Evolutionary conservation across 257 asterid species (phyloP), one percentile per base, ranked within the genome.

Genomic region (Prunella vulgaris): DNA sequence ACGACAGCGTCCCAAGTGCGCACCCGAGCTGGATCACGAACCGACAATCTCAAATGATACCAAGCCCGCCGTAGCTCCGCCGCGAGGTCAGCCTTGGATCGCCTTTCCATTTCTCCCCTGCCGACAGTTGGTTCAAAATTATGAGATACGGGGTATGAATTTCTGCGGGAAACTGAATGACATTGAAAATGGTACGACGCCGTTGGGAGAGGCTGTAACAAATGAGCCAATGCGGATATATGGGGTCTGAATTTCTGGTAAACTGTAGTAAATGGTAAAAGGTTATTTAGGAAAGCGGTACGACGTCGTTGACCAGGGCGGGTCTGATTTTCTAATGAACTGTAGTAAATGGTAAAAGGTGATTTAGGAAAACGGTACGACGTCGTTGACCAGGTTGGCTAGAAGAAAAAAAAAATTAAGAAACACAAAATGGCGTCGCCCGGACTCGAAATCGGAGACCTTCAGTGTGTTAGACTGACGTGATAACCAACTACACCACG

Each of bases 401-500:
- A 70, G 5, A 7, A 25, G 10, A 10, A 21, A 30, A 33, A 18
- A 14, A 6, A 33, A 5, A 2, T 33, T 0, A 0, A 5, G 21
- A 32, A 9, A 2, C 1, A 15, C 0, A 4, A 30, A 30, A 1
- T 82, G 91, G 86, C 87, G 70, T 83, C 85, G 84, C 87, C 87
- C 84, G 86, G 85, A 25, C 53, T 85, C 80, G 86, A 87, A n/a
- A 80, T 89, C 88, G 88, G 93, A 85, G 93, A 89, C 95, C 95
- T 89, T 85, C 97, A 87, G 97, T 86, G 96, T 90, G 96, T 90
- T 90, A 88, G 95, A 92, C 96, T 90, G 97, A 92, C 96, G 93
- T 88, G 95, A 88, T 92, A 92, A 90, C 97, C 98, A 89, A 87
- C 98, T 89, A 92, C 98, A 92, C 97, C 97, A 89, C 95, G 95